These are phyloP conservation scores for Telopea speciosissima DNA, from an alignment of 177 flowering plant genomes.

Conservation along the genomic window DNA sequence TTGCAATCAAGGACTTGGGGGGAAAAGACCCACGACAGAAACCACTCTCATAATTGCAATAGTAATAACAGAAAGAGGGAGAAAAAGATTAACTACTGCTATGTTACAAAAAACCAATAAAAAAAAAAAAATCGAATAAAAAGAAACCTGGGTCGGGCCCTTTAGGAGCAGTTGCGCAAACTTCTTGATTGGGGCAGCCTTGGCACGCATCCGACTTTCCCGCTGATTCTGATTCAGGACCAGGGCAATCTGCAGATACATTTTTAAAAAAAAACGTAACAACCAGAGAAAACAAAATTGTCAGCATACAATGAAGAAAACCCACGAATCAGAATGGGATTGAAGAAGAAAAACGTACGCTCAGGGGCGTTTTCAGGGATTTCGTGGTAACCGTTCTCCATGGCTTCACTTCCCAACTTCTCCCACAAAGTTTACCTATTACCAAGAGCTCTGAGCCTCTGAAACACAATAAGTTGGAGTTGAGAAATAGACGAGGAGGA, in stretches of 20 bases:
- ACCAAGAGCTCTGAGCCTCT: too few species aligned
- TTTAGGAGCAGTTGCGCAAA: conserved; percentile 85
- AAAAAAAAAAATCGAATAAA: conserved; percentile 4
- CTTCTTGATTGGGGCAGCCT: conserved; percentile 83
- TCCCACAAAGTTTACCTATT: not conserved
- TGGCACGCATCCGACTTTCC: conserved; percentile 69
- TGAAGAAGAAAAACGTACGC: conserved; percentile 29
- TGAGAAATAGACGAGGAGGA: too few species aligned
- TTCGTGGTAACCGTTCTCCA: conserved; percentile 48
- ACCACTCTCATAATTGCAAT: not conserved
- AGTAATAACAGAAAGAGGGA: too few species aligned
- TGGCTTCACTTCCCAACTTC: conserved; percentile 12
- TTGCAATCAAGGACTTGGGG: not conserved
- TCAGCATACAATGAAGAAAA: not conserved
- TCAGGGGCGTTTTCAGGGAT: conserved; percentile 72
- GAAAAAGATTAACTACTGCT: too few species aligned
- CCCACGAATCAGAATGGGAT: not conserved
- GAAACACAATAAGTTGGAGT: too few species aligned
- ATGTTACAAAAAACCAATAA: too few species aligned
- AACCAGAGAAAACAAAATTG: not conserved
- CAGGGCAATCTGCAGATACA: conserved; percentile 71
- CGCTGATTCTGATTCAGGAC: conserved; percentile 71
- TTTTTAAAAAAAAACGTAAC: not conserved
- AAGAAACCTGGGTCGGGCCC: conserved; percentile 86
- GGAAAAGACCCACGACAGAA: not conserved